Evolutionary conservation across 176 grass and related monocot genomes (phyloP).

Genomic region (Urochloa ruziziensis): DNA sequence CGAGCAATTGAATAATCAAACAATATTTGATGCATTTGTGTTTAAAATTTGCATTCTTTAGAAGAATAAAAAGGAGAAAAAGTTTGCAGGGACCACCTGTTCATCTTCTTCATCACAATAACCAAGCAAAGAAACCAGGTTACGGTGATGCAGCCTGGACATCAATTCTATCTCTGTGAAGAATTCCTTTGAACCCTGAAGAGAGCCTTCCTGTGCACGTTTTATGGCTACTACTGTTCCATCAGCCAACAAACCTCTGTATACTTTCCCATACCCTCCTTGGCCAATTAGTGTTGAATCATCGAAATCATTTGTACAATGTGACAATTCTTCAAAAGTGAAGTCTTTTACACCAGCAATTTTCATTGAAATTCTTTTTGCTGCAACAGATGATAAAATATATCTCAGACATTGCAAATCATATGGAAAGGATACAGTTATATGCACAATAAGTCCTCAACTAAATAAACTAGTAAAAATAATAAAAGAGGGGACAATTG

Average conservation of each 20-base stretch:
- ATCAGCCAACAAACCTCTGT: slow-evolving; percentile 62
- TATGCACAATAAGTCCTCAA: slow-evolving; percentile 15
- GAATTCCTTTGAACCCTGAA: slow-evolving; percentile 82
- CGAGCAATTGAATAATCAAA: slow-evolving; percentile 11
- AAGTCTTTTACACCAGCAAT: slow-evolving; percentile 70
- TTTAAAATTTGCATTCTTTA: neutral
- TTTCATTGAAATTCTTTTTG: slow-evolving; percentile 60
- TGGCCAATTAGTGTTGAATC: slow-evolving; percentile 56
- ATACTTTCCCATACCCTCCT: slow-evolving; percentile 82
- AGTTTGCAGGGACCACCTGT: slow-evolving; percentile 41
- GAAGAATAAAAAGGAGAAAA: neutral
- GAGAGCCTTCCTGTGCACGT: slow-evolving; percentile 68
- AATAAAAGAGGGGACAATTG: neutral
- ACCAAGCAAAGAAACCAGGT: slow-evolving; percentile 74
- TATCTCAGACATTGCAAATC: neutral
- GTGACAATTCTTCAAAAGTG: slow-evolving; percentile 60
- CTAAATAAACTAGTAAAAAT: neutral
- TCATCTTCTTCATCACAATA: slow-evolving; percentile 89
- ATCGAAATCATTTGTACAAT: slow-evolving; percentile 52
- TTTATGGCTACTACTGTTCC: slow-evolving; percentile 72
- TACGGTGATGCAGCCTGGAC: slow-evolving; percentile 76
- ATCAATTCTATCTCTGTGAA: slow-evolving; percentile 80
- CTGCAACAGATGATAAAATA: slow-evolving; percentile 22
- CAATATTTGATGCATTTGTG: neutral
- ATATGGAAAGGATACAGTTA: neutral